Base-by-base conservation (phyloP, 768 basidiomycete species). In the Leccinum subgranulosum region DNA sequence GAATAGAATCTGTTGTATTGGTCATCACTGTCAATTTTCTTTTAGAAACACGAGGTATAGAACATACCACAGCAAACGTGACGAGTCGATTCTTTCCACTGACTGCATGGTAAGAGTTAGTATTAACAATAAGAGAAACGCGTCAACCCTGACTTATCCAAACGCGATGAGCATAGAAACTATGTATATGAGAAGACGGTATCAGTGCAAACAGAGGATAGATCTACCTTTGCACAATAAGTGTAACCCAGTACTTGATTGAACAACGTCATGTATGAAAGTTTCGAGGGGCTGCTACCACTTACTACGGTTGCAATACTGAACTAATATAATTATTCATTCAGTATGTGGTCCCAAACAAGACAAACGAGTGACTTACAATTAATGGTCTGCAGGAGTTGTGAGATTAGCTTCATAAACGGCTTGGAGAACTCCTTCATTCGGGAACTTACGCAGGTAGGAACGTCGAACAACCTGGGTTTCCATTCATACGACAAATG, bases 161-260 rank as follows among this genome's bases (percentile, higher is more conserved):
- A 19, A 69, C 63, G 36, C 65, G 66, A 25, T 68, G 68, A 23
- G 56, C 55, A 25, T 69, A 69, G 33, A 68, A 68, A 52, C 68
- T 69, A 45, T 46, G 10, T 2, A 0, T 3, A 12, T 64, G 15
- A 60, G 56, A 11, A 14, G 28, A 49, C 1, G 6, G 2, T 34
- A n/a, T 33, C 31, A 45, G 25, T 14, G 8, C 14, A 36, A 12
- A 36, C n/a, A 21, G 10, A 1, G 34, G 25, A 17, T 23, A 17
- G n/a, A 1, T 23, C 3, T 55, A 69, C 67, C 61, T 36, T 36
- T 69, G 66, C 10, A 69, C 68, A 10, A 59, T 34, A 39, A 69
- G 67, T 2, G 61, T 57, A 39, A 64, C 34, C 8, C 47, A 53
- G 28, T 51, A 59, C 67, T 69, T 49, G 43, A 58, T 69, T 49